A percentile compares a stretch with the other conserved stretches of the same genome.
phyloP scores from a whole-genome alignment of 352 stramenopile genomes.

The Phytophthora hybrid region DNA sequence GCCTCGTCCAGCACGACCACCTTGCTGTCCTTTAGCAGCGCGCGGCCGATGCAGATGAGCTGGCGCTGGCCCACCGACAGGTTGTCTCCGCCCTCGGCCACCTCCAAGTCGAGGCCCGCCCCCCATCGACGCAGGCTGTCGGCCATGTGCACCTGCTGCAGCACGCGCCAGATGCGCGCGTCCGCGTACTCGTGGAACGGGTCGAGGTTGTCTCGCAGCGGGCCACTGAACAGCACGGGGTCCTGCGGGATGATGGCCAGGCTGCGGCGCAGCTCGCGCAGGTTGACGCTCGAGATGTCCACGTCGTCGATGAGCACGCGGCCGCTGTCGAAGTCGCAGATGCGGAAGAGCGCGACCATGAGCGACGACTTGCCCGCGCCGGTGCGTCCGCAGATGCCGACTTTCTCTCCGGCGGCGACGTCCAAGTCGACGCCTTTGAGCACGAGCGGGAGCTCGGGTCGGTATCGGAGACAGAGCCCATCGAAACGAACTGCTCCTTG shows the following conservation, averaged over 20 bases:
- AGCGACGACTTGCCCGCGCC: conserved; percentile 53
- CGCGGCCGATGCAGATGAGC: conserved; percentile 95
- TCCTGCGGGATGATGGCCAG: conserved; percentile 77
- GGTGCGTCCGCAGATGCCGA: conserved; percentile 66
- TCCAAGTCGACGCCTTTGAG: conserved; percentile 43
- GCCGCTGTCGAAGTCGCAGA: conserved; percentile 63
- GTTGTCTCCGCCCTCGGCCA: conserved; percentile 94
- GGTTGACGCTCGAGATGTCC: conserved; percentile 59
- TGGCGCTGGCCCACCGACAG: conserved; percentile 87
- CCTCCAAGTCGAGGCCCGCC: conserved; percentile 85
- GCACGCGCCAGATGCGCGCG: conserved; percentile 65
- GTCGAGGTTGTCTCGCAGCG: conserved; percentile 93
- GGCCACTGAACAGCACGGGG: conserved; percentile 93
- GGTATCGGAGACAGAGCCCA: conserved; percentile 42
- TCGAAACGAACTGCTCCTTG: conserved; percentile 38
- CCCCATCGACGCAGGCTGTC: conserved; percentile 69
- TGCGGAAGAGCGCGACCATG: conserved; percentile 52
- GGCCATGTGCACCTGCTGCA: conserved; percentile 74
- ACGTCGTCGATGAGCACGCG: conserved; percentile 89
- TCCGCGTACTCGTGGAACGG: conserved; percentile 87
- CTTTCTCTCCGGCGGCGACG: conserved; percentile 50
- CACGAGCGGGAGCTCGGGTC: conserved; percentile 48
- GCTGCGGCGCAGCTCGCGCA: conserved; percentile 43
- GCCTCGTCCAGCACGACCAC: conserved; percentile 98
- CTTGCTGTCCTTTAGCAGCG: conserved; percentile 89